Base-by-base conservation (phyloP, 805 yeast species). In the Tetrapisispora namnaoensis region DNA sequence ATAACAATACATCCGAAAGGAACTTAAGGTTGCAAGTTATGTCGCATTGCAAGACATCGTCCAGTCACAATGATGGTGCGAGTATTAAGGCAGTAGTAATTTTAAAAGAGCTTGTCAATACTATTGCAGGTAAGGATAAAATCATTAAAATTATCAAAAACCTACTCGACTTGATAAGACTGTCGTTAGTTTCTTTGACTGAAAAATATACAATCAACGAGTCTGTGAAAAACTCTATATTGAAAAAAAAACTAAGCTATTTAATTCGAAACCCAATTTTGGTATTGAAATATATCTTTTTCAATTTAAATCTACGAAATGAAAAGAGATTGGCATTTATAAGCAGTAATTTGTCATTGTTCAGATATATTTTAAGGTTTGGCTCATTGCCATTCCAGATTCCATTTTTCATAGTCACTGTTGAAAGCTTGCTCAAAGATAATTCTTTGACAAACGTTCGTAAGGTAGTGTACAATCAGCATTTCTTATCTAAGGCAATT, bases 121-220 rank as follows among this genome's bases (percentile, higher is more conserved):
- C 74, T 43, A 60, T 83, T 27, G 73, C 78, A 2, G 91, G 91
- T 45, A 84, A 83, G 60, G 93, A 84, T 58, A 82, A 82, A 58
- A 51, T 82, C 52, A 84, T 86, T 22, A 84, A 84, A 55, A 69
- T 80, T 10, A 68, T 79, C 24, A 83, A 80, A 57, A 82, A 82
- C 59, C 61, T 75, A 0, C 60, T 84, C 39, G 75, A 84, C 49
- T 59, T 83, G 18, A 57, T 82, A 37, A 66, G 74, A 21, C 61
- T 70, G 45, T 76, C 78, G 55, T 68, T 81, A 18, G 56, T 68
- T n/a, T 66, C 68, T 27, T 59, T 75, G 11, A 62, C 70, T 51
- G 57, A 65, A 35, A 62, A 48, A 38, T 50, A 21, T 47, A 55
- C 5, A 59, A 59, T 37, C 37, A 64, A 11, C 52, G 59, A 13